A percentile compares a stretch with the other conserved stretches of the same genome.
Conservation (phyloP, 495 filamentous ascomycete species). For the Oidiodendron maius region DNA sequence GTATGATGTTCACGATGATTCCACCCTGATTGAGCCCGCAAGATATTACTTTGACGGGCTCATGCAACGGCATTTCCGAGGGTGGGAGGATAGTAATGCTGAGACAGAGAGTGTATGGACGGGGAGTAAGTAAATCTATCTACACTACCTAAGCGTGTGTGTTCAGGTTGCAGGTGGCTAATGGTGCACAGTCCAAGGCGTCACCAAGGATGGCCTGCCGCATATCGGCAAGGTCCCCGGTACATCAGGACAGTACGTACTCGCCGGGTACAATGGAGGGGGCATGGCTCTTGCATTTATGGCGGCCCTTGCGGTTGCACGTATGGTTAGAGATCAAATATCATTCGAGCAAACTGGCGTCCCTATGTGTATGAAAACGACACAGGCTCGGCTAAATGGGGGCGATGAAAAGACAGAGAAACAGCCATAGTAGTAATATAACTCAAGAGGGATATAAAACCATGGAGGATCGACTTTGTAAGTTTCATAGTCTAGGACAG, state of each 20-base stretch:
- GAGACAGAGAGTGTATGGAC: slow-evolving; percentile 42
- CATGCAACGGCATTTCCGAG: slow-evolving; percentile 38
- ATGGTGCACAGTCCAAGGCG: slow-evolving; percentile 32
- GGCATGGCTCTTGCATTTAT: slow-evolving; percentile 24
- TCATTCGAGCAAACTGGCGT: slow-evolving; percentile 17
- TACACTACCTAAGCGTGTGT: too few species aligned
- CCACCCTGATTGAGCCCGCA: slow-evolving; percentile 30
- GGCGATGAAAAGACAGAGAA: too few species aligned
- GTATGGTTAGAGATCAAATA: slow-evolving; percentile 14
- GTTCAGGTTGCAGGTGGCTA: not conserved
- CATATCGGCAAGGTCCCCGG: slow-evolving; percentile 31
- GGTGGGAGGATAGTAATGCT: slow-evolving; percentile 41
- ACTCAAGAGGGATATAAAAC: too few species aligned
- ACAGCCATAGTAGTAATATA: too few species aligned
- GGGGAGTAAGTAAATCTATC: slow-evolving; percentile 23
- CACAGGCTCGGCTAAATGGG: slow-evolving; percentile 5
- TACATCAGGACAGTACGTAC: slow-evolving; percentile 16
- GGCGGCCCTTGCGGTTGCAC: slow-evolving; percentile 16
- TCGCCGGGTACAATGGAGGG: slow-evolving; percentile 22
- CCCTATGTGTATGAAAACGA: slow-evolving; percentile 11
- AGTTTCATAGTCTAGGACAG: too few species aligned
- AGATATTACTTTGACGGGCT: slow-evolving; percentile 38
- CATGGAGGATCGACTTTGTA: too few species aligned
- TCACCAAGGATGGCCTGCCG: slow-evolving; percentile 38
- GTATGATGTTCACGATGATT: slow-evolving; percentile 42